Evolutionary conservation across 441 rosid species (phyloP).

Genomic region (Isatis lusitanica): DNA sequence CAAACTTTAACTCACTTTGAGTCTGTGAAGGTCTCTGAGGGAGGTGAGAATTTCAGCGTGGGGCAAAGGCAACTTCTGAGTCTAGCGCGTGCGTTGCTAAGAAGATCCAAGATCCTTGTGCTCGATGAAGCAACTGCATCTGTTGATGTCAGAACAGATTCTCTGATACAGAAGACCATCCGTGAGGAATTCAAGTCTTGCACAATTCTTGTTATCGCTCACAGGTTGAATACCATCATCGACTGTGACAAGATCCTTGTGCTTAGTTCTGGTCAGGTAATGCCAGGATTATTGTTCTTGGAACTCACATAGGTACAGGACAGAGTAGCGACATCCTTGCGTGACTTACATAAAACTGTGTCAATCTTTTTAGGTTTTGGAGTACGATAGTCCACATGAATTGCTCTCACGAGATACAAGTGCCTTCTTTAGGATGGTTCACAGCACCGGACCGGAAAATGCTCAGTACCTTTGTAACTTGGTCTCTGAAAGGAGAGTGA

Average conservation of each 20-base stretch:
- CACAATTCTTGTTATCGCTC: slow-evolving; percentile 90
- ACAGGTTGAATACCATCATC: slow-evolving; percentile 85
- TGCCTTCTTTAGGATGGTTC: slow-evolving; percentile 67
- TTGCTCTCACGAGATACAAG: slow-evolving; percentile 53
- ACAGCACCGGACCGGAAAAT: slow-evolving; percentile 67
- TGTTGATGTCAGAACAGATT: slow-evolving; percentile 91
- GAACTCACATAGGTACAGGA: not conserved
- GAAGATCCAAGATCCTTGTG: slow-evolving; percentile 91
- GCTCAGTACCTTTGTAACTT: slow-evolving; percentile 53
- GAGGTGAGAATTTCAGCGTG: slow-evolving; percentile 96
- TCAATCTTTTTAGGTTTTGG: slow-evolving; percentile 46
- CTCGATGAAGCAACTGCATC: slow-evolving; percentile 99
- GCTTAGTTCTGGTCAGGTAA: slow-evolving; percentile 87
- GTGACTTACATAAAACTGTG: not conserved
- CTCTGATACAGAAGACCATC: slow-evolving; percentile 88
- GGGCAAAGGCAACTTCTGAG: slow-evolving; percentile 97
- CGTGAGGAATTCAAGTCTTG: slow-evolving; percentile 86
- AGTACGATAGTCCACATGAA: slow-evolving; percentile 53
- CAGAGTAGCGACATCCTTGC: not conserved
- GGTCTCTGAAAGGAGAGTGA: slow-evolving; percentile 44
- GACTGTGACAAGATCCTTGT: slow-evolving; percentile 84
- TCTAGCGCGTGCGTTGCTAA: slow-evolving; percentile 84
- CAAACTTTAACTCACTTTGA: slow-evolving; percentile 7
- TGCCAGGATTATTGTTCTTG: slow-evolving; percentile 6
- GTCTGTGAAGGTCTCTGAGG: slow-evolving; percentile 67